Evolutionary conservation across 2,329 filamentous ascomycete genomes (phyloP), one percentile per base, ranked within the genome.

Genomic region (Penicillium crustosum): DNA sequence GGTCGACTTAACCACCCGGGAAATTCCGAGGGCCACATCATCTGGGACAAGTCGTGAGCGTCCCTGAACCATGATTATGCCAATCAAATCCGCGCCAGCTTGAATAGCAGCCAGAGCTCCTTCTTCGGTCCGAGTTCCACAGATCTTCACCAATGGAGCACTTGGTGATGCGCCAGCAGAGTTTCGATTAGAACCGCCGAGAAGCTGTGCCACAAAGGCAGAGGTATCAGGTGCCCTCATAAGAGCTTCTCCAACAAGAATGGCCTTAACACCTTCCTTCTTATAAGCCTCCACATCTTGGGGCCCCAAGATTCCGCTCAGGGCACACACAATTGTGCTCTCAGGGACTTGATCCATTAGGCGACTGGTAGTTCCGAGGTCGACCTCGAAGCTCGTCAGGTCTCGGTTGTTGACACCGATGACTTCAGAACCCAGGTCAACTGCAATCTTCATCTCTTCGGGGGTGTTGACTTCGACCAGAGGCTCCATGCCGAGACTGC

Each of bases 371-470:
- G 93, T 99, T 60, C 90, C 87, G 62, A 99, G 84, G 73, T 99
- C 95, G 21, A 99, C 94, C 72, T 97, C 93, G 68, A 99, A 99
- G 69, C 89, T 97, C 66, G 93, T 93, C 13, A 99, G 82, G 70
- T 99, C 96, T 55, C 94, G 88, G 79, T 99, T 99, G 78, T 99
- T 99, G 66, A 99, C 94, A 27, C 94, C 94, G 68, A 99, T 96
- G 38, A 91, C 93, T 75, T 93, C 89, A 23, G 94, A 85, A 12
- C 93, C 94, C 23, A 99, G 82, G 56, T 89, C 85, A 45, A 97
- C 86, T 8, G 95, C 94, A 56, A 87, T 87, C 39, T 88, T 83
- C 91, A 97, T 99, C 76, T 99, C 94, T 49, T 94, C 90, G 0
- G 88, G 86, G 42, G 89, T 99, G 71, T 99, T 96, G 29, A 99